Percentiles rank a stretch among this genome's conserved stretches.
Evolutionary conservation across 768 basidiomycete genomes (phyloP).

Genomic region (Serendipita sp.): DNA sequence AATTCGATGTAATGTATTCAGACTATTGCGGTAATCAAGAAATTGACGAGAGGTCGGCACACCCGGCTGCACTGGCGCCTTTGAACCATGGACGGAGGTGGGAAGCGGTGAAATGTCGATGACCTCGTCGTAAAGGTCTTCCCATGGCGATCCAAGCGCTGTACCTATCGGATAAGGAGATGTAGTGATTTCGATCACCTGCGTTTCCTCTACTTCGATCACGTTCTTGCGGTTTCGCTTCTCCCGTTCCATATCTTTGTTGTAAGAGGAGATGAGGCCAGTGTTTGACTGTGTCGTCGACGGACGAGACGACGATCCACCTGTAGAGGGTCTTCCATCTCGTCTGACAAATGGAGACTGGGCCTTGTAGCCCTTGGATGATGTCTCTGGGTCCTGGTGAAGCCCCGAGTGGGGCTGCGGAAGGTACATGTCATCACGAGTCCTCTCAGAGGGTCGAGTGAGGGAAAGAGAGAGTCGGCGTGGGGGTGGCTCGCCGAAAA

Average conservation of each 20-base stretch:
- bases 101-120: background rate
- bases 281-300: background rate
- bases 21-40: background rate
- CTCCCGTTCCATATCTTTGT: background rate
- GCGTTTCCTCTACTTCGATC: background rate
- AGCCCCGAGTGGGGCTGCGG: background rate
- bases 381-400: background rate
- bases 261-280: background rate
- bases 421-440: background rate
- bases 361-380: background rate
- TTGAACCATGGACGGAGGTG: background rate
- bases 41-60: slow-evolving; percentile 3
- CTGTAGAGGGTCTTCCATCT: background rate
- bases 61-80: background rate
- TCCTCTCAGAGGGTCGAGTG: slow-evolving; percentile 21
- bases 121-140: background rate
- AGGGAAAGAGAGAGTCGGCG: slow-evolving; percentile 56
- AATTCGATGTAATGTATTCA: slow-evolving; percentile 1
- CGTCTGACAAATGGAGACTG: background rate
- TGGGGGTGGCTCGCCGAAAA: slow-evolving; percentile 70
- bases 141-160: background rate
- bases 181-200: background rate
- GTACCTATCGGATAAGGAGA: background rate
- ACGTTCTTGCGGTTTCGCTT: background rate
- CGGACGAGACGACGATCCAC: background rate